These are phyloP conservation scores for Pelagophyceae sp. DNA, from an alignment of 352 stramenopile species.

Conservation along the genomic window DNA sequence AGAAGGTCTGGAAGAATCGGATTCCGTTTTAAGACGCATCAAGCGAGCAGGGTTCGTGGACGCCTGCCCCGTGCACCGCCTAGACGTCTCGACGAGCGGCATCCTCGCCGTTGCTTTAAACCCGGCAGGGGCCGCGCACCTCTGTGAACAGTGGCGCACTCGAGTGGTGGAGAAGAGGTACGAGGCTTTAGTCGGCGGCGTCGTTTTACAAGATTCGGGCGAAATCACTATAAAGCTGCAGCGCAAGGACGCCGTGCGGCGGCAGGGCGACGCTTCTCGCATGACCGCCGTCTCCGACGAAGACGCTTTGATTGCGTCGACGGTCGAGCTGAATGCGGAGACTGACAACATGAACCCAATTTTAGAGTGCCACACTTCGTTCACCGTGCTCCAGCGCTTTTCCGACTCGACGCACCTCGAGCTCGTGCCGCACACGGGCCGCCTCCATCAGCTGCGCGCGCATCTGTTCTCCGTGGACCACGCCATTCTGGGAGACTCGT, in stretches of 20 bases:
- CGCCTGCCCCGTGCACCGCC: slow-evolving; percentile 14
- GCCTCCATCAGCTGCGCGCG: slow-evolving; percentile 77
- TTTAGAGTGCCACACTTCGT: neutral
- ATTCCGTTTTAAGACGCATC: neutral
- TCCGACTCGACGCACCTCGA: neutral
- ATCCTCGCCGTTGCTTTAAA: slow-evolving; percentile 16
- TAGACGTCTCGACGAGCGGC: slow-evolving; percentile 20
- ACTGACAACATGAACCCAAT: too few species aligned
- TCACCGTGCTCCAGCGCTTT: neutral
- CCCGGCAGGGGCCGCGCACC: neutral
- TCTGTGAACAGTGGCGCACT: slow-evolving; percentile 15
- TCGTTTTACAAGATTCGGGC: neutral
- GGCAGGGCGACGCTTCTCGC: neutral
- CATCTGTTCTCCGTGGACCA: slow-evolving; percentile 79
- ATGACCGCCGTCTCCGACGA: neutral
- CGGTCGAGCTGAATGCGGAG: too few species aligned
- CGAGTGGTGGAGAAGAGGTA: slow-evolving; percentile 21
- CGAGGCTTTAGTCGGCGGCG: slow-evolving; percentile 13
- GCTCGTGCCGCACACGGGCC: slow-evolving; percentile 11
- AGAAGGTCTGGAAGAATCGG: slow-evolving; percentile 12
- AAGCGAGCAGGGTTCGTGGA: neutral
- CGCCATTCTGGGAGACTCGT: slow-evolving; percentile 78
- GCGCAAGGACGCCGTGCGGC: neutral
- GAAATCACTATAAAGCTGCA: neutral
- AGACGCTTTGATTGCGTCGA: too few species aligned